phyloP scores from a whole-genome alignment of 768 basidiomycete species.

The Serpula lacrymans region DNA sequence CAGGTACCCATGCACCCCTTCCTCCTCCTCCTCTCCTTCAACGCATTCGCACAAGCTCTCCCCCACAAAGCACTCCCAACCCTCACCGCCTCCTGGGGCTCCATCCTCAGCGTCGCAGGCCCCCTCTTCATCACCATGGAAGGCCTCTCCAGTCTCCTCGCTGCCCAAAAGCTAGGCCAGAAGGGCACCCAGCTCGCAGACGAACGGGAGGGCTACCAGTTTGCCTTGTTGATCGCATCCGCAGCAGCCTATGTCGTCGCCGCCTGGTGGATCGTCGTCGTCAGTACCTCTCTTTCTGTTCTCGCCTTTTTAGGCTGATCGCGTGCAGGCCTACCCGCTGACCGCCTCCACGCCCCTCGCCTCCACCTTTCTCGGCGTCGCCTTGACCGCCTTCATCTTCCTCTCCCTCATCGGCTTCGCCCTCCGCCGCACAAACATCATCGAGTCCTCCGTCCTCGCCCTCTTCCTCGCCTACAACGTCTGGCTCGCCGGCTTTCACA shows the following conservation, averaged over 20 bases:
- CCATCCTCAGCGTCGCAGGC: conserved; percentile 62
- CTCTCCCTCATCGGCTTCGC: conserved; percentile 90
- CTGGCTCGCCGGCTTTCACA: conserved; percentile 84
- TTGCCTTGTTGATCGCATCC: conserved; percentile 69
- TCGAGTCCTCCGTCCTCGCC: conserved; percentile 86
- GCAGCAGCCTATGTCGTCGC: conserved; percentile 79
- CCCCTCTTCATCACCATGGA: conserved; percentile 82
- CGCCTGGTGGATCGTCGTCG: conserved; percentile 84
- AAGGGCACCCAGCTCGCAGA: conserved; percentile 68
- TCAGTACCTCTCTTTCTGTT: conserved; percentile 35
- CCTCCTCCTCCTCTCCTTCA: conserved; percentile 83
- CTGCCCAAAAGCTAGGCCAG: conserved; percentile 79
- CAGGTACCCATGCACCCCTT: conserved; percentile 88
- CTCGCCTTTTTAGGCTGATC: conserved; percentile 9
- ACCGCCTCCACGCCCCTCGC: conserved; percentile 83
- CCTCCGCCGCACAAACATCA: conserved; percentile 84
- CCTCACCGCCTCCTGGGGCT: conserved; percentile 71
- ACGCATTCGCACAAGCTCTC: conserved; percentile 67
- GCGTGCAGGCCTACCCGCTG: conserved; percentile 68
- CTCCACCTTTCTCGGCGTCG: conserved; percentile 84
- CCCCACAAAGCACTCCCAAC: conserved; percentile 54
- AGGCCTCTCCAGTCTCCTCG: conserved; percentile 78
- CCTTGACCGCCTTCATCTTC: conserved; percentile 85
- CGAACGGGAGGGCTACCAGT: conserved; percentile 75
- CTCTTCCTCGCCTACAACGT: conserved; percentile 88